phyloP scores from a whole-genome alignment of 352 stramenopile genomes.

The Phytophthora crassamura region DNA sequence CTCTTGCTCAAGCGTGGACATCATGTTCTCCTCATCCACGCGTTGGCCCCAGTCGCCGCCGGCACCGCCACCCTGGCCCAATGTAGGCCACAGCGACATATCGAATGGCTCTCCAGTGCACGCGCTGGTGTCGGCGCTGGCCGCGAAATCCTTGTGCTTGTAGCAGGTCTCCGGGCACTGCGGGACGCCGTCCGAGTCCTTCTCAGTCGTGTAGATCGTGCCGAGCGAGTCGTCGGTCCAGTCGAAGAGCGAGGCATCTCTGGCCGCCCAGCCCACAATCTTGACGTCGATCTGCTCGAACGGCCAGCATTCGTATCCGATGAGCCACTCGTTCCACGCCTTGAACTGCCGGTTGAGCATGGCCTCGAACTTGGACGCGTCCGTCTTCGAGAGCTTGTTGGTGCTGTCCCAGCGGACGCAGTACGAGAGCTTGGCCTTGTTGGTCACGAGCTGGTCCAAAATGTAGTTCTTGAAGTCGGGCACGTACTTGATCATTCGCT shows the following conservation, averaged over 20 bases:
- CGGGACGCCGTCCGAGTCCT: constrained; percentile 21
- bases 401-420: constrained; percentile 61
- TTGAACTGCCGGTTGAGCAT: constrained; percentile 48
- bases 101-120: constrained; percentile 52
- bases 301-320: constrained; percentile 49
- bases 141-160: constrained; percentile 48
- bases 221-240: constrained; percentile 52
- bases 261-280: constrained; percentile 50
- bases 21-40: constrained; percentile 44
- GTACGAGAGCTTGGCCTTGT: constrained; percentile 43
- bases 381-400: constrained; percentile 45
- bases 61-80: constrained; percentile 40
- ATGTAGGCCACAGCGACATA: constrained; percentile 54
- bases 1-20: constrained; percentile 34
- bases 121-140: constrained; percentile 37
- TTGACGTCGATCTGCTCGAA: constrained; percentile 46
- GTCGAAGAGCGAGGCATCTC: constrained; percentile 43
- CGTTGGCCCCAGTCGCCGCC: constrained; percentile 43
- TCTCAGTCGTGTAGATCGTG: constrained; percentile 29
- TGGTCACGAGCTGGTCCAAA: constrained; percentile 52
- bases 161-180: constrained; percentile 44
- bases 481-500: constrained; percentile 31
- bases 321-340: constrained; percentile 34
- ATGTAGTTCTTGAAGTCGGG: constrained; percentile 46
- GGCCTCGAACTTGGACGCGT: constrained; percentile 51